These are phyloP conservation scores for Taiwanofungus camphoratus DNA, from an alignment of 1,284 basidiomycete species.

Conservation along the genomic window DNA sequence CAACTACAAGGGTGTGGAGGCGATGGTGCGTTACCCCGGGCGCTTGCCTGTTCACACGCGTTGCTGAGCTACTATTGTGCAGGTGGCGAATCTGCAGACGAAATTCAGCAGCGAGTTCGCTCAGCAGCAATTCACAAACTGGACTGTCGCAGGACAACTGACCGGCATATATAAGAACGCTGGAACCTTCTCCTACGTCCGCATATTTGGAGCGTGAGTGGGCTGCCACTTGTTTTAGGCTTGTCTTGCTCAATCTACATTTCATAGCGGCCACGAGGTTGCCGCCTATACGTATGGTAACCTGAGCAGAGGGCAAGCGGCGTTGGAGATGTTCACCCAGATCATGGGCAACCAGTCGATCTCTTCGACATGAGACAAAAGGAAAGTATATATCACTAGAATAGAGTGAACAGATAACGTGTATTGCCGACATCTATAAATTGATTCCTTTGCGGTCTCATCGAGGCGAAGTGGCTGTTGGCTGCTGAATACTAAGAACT, in stretches of 20 bases:
- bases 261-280: constrained; percentile 23
- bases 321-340: constrained; percentile 24
- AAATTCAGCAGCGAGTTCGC: constrained; percentile 25
- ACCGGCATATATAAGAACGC: constrained; percentile 56
- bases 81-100: constrained; percentile 20
- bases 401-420: no score
- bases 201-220: constrained; percentile 34
- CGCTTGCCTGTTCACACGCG: not conserved
- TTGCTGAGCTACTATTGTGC: not conserved
- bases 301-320: constrained; percentile 19
- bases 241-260: not conserved
- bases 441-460: no score
- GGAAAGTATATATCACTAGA: no score
- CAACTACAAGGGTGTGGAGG: constrained; percentile 56
- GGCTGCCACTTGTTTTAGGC: not conserved
- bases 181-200: constrained; percentile 54
- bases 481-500: no score
- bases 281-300: constrained; percentile 21
- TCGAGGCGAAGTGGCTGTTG: no score
- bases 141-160: constrained; percentile 42
- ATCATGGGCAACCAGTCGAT: constrained; percentile 22
- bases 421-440: no score
- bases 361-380: constrained; percentile 16
- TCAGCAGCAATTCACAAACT: constrained; percentile 38
- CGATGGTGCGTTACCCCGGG: constrained; percentile 39